A percentile compares a stretch with the other conserved stretches of the same genome.
phyloP scores from a whole-genome alignment of 1,139 yeast genomes.

The Debaryomyces nepalensis region DNA sequence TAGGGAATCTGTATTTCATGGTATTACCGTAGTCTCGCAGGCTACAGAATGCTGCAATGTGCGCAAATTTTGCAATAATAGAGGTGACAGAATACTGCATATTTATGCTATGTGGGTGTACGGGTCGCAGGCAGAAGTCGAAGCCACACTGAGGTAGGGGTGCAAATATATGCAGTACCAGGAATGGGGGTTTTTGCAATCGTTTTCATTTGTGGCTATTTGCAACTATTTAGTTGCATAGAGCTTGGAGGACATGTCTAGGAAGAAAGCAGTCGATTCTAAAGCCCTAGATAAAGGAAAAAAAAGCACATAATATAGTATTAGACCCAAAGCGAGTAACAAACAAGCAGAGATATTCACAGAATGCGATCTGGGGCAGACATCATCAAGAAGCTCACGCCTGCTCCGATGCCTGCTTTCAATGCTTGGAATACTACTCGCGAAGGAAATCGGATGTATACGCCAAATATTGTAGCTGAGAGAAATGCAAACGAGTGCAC shows the following conservation, averaged over 20 bases:
- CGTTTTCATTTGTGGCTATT: conserved; percentile 10
- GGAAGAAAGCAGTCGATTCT: not conserved
- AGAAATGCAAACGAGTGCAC: not conserved
- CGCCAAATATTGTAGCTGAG: not conserved
- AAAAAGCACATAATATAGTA: not conserved
- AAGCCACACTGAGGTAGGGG: no score
- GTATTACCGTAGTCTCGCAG: no score
- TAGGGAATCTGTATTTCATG: no score
- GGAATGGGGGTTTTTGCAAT: conserved; percentile 1
- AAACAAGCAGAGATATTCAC: not conserved
- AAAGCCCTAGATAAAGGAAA: not conserved
- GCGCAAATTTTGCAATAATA: not conserved
- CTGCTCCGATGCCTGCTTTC: conserved; percentile 24
- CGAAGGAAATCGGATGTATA: conserved; percentile 10
- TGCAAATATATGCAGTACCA: not conserved
- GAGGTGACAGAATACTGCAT: not conserved
- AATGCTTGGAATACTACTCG: conserved; percentile 24
- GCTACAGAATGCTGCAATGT: conserved; percentile 1
- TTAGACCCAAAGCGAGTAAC: not conserved
- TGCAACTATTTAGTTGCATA: conserved; percentile 6
- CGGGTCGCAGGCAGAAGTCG: no score
- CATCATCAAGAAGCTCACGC: conserved; percentile 20
- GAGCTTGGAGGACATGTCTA: no score
- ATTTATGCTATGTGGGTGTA: not conserved
- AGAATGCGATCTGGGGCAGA: conserved; percentile 6